Percentiles rank a stretch among this genome's conserved stretches.
Conservation (phyloP, 2,329 filamentous ascomycete genomes). For the Hypoxylon sp. region DNA sequence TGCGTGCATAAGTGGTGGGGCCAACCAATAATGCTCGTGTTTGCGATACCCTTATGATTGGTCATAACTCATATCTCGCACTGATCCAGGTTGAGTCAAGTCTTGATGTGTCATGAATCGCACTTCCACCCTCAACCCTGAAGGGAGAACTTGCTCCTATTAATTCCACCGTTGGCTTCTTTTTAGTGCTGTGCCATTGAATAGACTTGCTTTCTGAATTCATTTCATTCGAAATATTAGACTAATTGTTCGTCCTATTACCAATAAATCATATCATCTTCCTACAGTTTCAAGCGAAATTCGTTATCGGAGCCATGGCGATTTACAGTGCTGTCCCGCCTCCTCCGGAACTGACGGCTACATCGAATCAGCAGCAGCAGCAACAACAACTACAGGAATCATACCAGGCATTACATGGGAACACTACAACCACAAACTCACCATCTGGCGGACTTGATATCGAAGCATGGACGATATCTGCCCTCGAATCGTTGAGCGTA, state of each 20-base stretch:
- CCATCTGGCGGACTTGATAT: constrained; percentile 67
- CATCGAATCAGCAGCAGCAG: constrained; percentile 37
- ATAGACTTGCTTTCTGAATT: not conserved
- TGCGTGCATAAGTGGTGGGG: constrained; percentile 9
- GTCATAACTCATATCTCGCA: constrained; percentile 27
- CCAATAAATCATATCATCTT: not conserved
- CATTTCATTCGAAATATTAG: not conserved
- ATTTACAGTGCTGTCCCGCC: constrained; percentile 69
- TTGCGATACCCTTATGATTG: constrained; percentile 52
- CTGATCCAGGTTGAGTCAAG: constrained; percentile 23
- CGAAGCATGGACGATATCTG: constrained; percentile 76
- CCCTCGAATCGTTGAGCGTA: constrained; percentile 69
- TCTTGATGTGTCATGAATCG: constrained; percentile 39
- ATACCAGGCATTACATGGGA: constrained; percentile 44
- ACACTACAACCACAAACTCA: constrained; percentile 48
- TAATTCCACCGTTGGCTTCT: constrained; percentile 1
- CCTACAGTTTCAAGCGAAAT: not conserved
- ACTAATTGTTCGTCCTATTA: not conserved
- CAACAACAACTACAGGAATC: constrained; percentile 30
- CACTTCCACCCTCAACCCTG: not conserved
- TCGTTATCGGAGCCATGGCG: constrained; percentile 54
- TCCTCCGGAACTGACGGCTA: constrained; percentile 58
- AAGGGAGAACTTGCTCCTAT: constrained; percentile 1
- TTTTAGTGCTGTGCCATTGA: not conserved
- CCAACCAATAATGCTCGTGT: constrained; percentile 38